A percentile compares a stretch with the other conserved stretches of the same genome.
Evolutionary conservation across 2,329 filamentous ascomycete species (phyloP).

Genomic region (Verticillium alfalfae): DNA sequence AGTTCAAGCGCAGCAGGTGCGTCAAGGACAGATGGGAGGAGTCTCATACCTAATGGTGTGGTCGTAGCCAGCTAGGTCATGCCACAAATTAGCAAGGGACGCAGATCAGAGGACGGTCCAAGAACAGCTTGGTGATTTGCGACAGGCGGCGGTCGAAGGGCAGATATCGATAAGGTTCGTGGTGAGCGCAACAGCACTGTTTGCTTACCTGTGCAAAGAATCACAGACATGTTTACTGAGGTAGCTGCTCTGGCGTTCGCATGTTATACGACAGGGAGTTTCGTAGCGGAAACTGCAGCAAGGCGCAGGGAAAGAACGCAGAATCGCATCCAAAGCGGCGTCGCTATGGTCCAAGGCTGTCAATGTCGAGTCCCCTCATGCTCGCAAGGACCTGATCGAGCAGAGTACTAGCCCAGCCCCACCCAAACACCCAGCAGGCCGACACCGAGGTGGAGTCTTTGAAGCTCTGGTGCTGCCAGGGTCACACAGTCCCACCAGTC

Average conservation of each 20-base stretch:
- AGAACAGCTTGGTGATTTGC: neutral
- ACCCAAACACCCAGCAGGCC: neutral
- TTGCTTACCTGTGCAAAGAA: slow-evolving; percentile 54
- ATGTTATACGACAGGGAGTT: slow-evolving; percentile 4
- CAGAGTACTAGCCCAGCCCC: neutral
- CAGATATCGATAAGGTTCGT: neutral
- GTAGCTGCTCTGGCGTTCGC: slow-evolving; percentile 6
- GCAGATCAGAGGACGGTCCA: neutral
- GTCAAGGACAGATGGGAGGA: neutral
- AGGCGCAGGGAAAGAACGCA: neutral
- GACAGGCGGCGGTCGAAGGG: neutral
- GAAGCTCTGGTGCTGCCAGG: too few relatives aligned
- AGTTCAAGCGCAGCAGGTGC: neutral
- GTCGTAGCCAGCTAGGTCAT: slow-evolving; percentile 50
- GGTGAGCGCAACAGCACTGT: neutral
- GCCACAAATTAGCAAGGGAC: neutral
- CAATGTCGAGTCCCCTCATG: neutral
- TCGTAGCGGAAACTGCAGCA: neutral
- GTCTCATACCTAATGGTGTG: slow-evolving; percentile 54
- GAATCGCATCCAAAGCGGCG: neutral
- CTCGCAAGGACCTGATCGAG: neutral
- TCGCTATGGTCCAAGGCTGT: neutral
- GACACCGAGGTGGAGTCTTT: too few relatives aligned
- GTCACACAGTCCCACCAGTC: too few relatives aligned
- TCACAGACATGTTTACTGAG: slow-evolving; percentile 47